These are phyloP conservation scores for Dendrobium huoshanense DNA, from an alignment of 106 monocot genomes.

Conservation along the genomic window DNA sequence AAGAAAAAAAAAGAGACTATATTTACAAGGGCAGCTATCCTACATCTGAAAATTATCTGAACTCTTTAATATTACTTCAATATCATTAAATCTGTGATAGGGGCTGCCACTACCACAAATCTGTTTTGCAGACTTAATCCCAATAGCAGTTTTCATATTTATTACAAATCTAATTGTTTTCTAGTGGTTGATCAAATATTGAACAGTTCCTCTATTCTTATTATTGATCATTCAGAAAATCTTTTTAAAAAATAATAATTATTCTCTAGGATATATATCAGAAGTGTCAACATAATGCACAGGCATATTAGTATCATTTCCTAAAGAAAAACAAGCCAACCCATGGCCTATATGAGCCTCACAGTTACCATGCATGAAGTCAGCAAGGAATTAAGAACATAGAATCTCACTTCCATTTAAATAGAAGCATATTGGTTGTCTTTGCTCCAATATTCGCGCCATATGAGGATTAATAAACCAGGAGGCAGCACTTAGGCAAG, in stretches of 20 bases:
- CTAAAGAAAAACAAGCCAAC: background rate
- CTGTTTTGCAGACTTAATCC: background rate
- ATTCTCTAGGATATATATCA: background rate
- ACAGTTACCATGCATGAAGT: background rate
- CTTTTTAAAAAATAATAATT: background rate
- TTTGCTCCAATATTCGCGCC: slow-evolving; percentile 1
- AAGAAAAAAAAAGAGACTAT: no score
- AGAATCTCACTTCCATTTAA: background rate
- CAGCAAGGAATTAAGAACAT: background rate
- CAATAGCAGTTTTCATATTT: background rate
- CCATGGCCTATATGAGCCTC: background rate
- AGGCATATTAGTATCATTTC: background rate
- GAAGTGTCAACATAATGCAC: background rate
- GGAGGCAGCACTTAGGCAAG: background rate
- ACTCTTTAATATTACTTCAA: no score
- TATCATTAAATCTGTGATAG: no score
- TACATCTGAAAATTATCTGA: no score
- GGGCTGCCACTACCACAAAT: no score
- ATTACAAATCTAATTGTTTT: background rate
- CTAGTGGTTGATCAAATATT: background rate
- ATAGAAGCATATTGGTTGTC: background rate
- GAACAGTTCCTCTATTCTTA: background rate
- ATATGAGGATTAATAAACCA: background rate
- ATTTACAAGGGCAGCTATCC: no score
- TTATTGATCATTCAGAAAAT: background rate